These are phyloP conservation scores for Colletotrichum costaricense DNA, from an alignment of 2,329 filamentous ascomycete species.

Conservation along the genomic window DNA sequence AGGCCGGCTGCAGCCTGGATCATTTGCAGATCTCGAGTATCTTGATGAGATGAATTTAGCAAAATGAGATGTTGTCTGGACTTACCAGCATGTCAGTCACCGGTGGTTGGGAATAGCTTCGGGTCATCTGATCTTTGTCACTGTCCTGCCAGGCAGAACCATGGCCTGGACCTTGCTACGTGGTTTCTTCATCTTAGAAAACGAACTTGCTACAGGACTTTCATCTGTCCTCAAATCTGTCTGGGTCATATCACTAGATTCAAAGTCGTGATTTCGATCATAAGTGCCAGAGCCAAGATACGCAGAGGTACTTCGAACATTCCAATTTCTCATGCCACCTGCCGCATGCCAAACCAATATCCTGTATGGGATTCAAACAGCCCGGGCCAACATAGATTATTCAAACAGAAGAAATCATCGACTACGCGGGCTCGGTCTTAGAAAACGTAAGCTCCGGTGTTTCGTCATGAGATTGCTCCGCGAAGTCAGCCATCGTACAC, in stretches of 20 bases:
- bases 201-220: neutral
- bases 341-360: too few relatives aligned
- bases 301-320: too few relatives aligned
- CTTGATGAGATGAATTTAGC: neutral
- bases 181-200: neutral
- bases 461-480: neutral
- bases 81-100: neutral
- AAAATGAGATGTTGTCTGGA: neutral
- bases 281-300: too few relatives aligned
- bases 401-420: too few relatives aligned
- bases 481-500: neutral
- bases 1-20: constrained; percentile 20
- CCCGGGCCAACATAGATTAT: neutral
- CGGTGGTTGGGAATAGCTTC: neutral
- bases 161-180: neutral
- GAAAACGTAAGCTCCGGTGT: neutral
- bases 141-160: constrained; percentile 10
- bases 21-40: neutral
- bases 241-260: neutral
- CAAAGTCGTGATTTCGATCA: too few relatives aligned
- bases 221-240: neutral
- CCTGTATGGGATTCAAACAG: neutral
- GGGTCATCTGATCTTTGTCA: neutral
- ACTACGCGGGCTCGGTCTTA: fast-evolving
- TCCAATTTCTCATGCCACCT: too few relatives aligned